Evolutionary conservation across 192 early-diverging fungal species (phyloP).

Genomic region (Powellomyces hirtus): DNA sequence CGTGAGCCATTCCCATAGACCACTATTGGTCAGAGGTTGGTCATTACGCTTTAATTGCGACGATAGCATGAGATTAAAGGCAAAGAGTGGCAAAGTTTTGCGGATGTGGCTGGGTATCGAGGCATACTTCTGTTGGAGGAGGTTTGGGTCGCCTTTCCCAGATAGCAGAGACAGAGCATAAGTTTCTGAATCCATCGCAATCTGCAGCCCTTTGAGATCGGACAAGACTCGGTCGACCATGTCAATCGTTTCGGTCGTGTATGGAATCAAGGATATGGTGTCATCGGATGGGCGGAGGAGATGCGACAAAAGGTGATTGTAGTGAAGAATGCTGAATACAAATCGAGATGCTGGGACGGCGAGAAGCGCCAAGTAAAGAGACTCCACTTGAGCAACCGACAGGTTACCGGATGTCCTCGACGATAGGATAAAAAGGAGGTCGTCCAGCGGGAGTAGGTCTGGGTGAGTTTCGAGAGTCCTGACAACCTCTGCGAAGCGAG

Average conservation of each 20-base stretch:
- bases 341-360: conserved; percentile 11
- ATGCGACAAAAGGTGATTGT: conserved; percentile 10
- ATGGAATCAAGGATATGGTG: neutral
- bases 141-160: neutral
- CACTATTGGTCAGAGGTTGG: conserved; percentile 1
- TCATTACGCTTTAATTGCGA: neutral
- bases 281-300: neutral
- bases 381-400: neutral
- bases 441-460: neutral
- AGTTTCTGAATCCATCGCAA: neutral
- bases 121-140: neutral
- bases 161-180: conserved; percentile 4
- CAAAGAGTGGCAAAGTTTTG: neutral
- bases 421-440: conserved; percentile 16
- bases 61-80: conserved; percentile 12
- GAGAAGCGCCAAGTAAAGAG: conserved; percentile 4
- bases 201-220: neutral
- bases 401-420: neutral
- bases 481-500: neutral
- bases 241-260: neutral
- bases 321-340: conserved; percentile 13
- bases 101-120: neutral
- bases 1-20: conserved; percentile 6
- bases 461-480: neutral
- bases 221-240: neutral